Evolutionary conservation across 352 stramenopile species (phyloP).

Genomic region (Thalassiosira delicatula): DNA sequence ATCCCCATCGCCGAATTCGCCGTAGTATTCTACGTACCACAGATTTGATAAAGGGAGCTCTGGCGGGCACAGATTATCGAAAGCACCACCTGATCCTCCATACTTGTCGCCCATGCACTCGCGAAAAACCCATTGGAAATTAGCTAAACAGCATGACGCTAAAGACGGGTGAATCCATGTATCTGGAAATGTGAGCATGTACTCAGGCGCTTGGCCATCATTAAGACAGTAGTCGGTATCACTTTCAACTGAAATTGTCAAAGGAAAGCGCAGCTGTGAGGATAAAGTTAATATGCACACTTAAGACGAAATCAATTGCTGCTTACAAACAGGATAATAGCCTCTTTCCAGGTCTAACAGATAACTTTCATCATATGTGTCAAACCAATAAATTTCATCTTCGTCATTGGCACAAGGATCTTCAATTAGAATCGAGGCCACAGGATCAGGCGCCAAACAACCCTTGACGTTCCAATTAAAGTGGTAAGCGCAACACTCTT

Average conservation of each 20-base stretch:
- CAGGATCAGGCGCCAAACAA: background rate
- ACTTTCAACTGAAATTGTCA: background rate
- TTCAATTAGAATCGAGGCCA: background rate
- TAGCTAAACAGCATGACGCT: background rate
- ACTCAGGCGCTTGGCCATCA: background rate
- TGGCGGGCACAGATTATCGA: too few species aligned
- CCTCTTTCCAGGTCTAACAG: background rate
- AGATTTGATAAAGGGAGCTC: background rate
- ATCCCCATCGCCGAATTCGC: too few species aligned
- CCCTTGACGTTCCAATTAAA: background rate
- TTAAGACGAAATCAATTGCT: background rate
- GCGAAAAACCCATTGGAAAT: background rate
- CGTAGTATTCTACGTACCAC: background rate
- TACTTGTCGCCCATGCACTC: constrained; percentile 3
- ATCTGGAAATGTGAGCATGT: background rate
- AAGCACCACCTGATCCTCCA: background rate
- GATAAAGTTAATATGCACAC: background rate
- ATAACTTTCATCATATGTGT: background rate
- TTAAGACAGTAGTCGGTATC: background rate
- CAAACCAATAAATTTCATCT: background rate
- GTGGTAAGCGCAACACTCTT: background rate
- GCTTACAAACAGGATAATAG: constrained; percentile 11
- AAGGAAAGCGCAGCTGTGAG: background rate
- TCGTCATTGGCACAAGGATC: background rate
- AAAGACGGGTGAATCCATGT: background rate